A percentile compares a stretch with the other conserved stretches of the same genome.
Conservation (phyloP, 2,329 filamentous ascomycete species). For the Orbilia quercus region DNA sequence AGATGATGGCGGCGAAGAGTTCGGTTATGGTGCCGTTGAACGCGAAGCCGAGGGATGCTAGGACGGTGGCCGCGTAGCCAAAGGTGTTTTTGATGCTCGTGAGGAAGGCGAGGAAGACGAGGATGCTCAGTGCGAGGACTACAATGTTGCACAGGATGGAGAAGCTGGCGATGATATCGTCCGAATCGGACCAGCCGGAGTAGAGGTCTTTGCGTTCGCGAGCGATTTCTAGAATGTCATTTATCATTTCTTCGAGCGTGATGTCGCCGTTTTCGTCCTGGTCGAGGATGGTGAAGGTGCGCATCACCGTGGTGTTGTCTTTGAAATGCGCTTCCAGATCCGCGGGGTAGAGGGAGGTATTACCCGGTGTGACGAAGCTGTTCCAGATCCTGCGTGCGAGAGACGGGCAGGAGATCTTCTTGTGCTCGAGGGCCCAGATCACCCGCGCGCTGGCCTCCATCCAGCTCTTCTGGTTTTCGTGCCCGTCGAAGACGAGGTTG, state of each 20-base stretch:
- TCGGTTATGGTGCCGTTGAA: slow-evolving; percentile 60
- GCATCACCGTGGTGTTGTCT: background rate
- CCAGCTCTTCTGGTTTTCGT: background rate
- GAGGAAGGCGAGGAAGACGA: slow-evolving; percentile 60
- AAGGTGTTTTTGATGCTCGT: slow-evolving; percentile 60
- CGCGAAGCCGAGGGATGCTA: slow-evolving; percentile 59
- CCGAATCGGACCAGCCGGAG: slow-evolving; percentile 58
- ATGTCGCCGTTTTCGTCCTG: slow-evolving; percentile 92
- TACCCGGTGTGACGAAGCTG: slow-evolving; percentile 92
- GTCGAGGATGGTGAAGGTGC: slow-evolving; percentile 80
- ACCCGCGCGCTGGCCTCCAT: slow-evolving; percentile 7
- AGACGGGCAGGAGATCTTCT: slow-evolving; percentile 70
- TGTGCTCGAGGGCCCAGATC: slow-evolving; percentile 26
- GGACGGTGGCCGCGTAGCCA: slow-evolving; percentile 26
- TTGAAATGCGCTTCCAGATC: slow-evolving; percentile 74
- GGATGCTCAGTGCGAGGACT: slow-evolving; percentile 60
- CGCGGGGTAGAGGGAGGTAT: slow-evolving; percentile 74
- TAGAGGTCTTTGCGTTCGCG: slow-evolving; percentile 84
- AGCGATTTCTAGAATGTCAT: slow-evolving; percentile 84
- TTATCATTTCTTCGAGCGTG: slow-evolving; percentile 91
- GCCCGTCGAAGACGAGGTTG: background rate
- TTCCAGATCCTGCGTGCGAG: slow-evolving; percentile 88
- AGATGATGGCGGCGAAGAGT: slow-evolving; percentile 59
- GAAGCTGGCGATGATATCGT: slow-evolving; percentile 62
- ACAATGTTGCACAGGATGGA: slow-evolving; percentile 61